Conservation (phyloP, 257 asterid species). For the Asclepias syriaca region DNA sequence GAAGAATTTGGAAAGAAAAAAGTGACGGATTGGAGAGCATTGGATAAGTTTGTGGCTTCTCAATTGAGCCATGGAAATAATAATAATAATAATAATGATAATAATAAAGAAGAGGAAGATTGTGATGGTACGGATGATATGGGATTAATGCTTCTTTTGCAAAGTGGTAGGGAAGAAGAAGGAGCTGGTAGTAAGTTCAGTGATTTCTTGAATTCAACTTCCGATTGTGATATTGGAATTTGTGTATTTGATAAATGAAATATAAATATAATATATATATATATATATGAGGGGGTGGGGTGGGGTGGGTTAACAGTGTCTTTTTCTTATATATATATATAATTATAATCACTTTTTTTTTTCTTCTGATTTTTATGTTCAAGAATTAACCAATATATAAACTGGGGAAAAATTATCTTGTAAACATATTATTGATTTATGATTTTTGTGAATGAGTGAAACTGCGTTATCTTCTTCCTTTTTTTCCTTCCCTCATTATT, state of each 20-base stretch:
- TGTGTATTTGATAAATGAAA: conserved; percentile 48
- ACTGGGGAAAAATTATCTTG: conserved; percentile 7
- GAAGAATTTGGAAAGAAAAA: conserved; percentile 18
- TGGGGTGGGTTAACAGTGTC: not conserved
- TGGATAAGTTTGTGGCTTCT: conserved; percentile 70
- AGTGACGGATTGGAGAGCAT: conserved; percentile 64
- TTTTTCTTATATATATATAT: not conserved
- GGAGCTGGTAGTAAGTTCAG: conserved; percentile 21
- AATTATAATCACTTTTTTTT: not conserved
- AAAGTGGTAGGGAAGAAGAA: conserved; percentile 41
- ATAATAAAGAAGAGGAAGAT: not conserved
- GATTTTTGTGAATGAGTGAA: conserved; percentile 11
- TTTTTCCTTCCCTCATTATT: too few relatives aligned
- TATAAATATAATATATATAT: not conserved
- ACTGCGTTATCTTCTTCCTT: not conserved
- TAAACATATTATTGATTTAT: conserved; percentile 18
- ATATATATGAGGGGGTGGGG: not conserved
- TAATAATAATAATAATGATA: too few relatives aligned
- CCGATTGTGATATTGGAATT: conserved; percentile 53
- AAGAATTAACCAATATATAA: conserved; percentile 1
- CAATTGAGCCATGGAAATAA: conserved; percentile 55
- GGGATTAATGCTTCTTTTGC: conserved; percentile 37
- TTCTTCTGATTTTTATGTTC: not conserved
- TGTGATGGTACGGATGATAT: conserved; percentile 33
- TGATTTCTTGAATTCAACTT: conserved; percentile 35